Percentiles rank a stretch among this genome's conserved stretches.
These are phyloP conservation scores for Gentiana dahurica DNA, from an alignment of 257 asterid species.

Conservation along the genomic window DNA sequence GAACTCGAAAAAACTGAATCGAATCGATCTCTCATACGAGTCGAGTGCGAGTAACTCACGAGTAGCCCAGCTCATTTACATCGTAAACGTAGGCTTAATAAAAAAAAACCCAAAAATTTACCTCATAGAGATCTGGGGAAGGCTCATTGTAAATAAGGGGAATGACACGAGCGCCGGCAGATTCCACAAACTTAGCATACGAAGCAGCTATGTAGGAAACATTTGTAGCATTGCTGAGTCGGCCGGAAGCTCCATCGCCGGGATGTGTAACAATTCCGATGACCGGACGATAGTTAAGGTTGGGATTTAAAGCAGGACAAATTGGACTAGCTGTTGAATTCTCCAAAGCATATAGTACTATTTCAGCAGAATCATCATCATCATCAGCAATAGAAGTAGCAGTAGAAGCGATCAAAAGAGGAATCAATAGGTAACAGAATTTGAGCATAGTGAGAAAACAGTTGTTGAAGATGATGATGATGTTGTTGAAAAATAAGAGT, in stretches of 20 bases:
- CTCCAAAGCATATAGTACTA: too few species aligned
- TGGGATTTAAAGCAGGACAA: slow-evolving; percentile 45
- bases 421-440: slow-evolving; percentile 29
- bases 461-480: too few species aligned
- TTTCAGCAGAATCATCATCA: not conserved
- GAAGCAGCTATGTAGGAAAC: slow-evolving; percentile 87
- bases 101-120: not conserved
- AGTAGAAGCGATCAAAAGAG: slow-evolving; percentile 35
- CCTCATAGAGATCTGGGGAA: slow-evolving; percentile 37
- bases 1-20: too few species aligned
- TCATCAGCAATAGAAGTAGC: slow-evolving; percentile 12
- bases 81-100: too few species aligned
- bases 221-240: slow-evolving; percentile 42
- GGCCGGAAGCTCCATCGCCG: slow-evolving; percentile 88
- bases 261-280: slow-evolving; percentile 84
- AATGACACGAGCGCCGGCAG: slow-evolving; percentile 91
- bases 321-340: slow-evolving; percentile 13
- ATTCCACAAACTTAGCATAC: slow-evolving; percentile 79
- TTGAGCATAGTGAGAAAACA: slow-evolving; percentile 26
- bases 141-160: slow-evolving; percentile 84
- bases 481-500: too few species aligned
- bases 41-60: too few species aligned
- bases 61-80: too few species aligned
- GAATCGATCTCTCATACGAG: too few species aligned
- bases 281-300: slow-evolving; percentile 68